These are phyloP conservation scores for Claviceps digitariae DNA, from an alignment of 2,329 filamentous ascomycete genomes.

Conservation along the genomic window DNA sequence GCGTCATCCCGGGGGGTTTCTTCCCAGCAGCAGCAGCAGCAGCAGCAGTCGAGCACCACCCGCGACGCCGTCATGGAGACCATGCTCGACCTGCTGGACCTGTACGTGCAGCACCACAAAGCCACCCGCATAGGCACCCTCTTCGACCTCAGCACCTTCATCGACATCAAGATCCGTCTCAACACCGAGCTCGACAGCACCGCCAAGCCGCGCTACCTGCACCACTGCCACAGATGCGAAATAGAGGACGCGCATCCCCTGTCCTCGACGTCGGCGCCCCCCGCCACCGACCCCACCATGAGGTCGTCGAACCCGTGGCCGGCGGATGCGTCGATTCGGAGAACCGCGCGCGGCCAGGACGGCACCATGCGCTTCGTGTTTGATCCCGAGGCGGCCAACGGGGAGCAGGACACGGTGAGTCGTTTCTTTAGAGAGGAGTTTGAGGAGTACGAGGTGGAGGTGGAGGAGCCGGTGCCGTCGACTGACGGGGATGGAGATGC, in stretches of 20 bases:
- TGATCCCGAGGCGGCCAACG: constrained; percentile 58
- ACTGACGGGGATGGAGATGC: constrained; percentile 9
- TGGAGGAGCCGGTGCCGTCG: constrained; percentile 47
- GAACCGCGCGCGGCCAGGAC: constrained; percentile 35
- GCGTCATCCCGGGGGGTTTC: no score
- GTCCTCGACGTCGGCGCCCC: constrained; percentile 16
- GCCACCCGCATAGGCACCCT: constrained; percentile 60
- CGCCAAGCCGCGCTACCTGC: constrained; percentile 49
- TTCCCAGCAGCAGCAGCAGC: no score
- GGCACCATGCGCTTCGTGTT: constrained; percentile 85
- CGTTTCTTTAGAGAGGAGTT: constrained; percentile 60
- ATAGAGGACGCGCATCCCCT: constrained; percentile 21
- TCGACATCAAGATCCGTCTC: constrained; percentile 73
- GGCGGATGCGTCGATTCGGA: constrained; percentile 18
- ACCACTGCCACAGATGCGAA: constrained; percentile 41
- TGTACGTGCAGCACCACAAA: constrained; percentile 75
- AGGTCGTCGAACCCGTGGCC: constrained; percentile 25
- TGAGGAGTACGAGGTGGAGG: constrained; percentile 65
- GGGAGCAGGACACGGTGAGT: constrained; percentile 55
- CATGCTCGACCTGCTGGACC: constrained; percentile 76
- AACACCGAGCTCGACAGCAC: constrained; percentile 64
- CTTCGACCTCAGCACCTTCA: constrained; percentile 65
- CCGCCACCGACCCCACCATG: constrained; percentile 3
- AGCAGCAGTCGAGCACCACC: constrained; percentile 24
- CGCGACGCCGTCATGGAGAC: constrained; percentile 53